Base-by-base conservation (phyloP, 345 rosid species). In the Sisymbrium irio region DNA sequence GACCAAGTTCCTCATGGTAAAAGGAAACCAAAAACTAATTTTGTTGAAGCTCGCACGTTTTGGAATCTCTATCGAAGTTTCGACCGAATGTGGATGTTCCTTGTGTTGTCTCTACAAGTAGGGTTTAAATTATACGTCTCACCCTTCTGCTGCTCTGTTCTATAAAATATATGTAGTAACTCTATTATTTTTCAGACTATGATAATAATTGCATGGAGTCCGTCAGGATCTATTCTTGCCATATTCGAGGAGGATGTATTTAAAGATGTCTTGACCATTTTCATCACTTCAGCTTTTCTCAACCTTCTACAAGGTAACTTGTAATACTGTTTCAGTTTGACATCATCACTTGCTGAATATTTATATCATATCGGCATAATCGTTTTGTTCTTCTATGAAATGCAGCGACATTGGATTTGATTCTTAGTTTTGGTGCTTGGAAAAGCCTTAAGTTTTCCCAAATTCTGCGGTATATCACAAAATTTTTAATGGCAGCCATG, bases 71-170 rank as follows among this genome's bases (percentile, higher is more conserved):
- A 73, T 76, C 83, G 99, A 79, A 92, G 94, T 82, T 95, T 95
- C 67, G 99, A 95, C 65, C 88, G 99, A 36, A 87, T 90, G 99
- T 95, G 99, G 99, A 90, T 95, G 81, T 95, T 95, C 83, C 72
- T 92, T 73, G 73, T 83, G 46, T 55, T 95, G 86, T 87, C 96
- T 77, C 87, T 92, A 8, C 99, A 95, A 92, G 99, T 95, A 64
- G 30, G 62, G 30, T 62, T 42, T 13, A 47, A 72, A 72, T 59
- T 36, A 50, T 58, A 64, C 27, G 73, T 61, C 36, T 2, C 13
- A 41, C 50, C 42, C 71, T 65, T 30, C 62, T 67, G 71, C 57
- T 74, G 25, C 28, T 63, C 46, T 49, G n/a, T 9, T 59, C 51
- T 64, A 65, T 60, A 61, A 75, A 6, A 9, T 28, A 14, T 62